Evolutionary conservation across 225 moss, liverwort and hornwort genomes (phyloP).

Genomic region (Bryoerythrophyllum caledonicum): DNA sequence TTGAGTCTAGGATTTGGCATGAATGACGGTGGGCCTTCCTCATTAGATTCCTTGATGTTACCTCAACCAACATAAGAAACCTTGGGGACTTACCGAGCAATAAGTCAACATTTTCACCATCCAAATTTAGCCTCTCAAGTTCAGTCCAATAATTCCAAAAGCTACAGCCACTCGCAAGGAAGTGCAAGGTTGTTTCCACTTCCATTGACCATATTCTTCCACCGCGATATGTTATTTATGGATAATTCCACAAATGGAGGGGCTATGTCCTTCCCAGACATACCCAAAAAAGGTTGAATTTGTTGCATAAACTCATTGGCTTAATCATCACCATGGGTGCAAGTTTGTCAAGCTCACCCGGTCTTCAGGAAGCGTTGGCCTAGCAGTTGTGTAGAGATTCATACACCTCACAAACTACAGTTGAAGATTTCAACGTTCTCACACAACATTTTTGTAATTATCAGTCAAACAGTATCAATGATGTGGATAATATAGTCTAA

Average conservation of each 20-base stretch:
- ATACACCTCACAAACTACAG: no score
- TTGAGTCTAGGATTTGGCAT: neutral
- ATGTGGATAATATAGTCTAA: neutral
- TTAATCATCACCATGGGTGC: neutral
- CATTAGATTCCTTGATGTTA: no score
- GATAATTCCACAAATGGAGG: neutral
- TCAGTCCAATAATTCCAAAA: neutral
- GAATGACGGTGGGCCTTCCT: neutral
- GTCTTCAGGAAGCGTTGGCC: neutral
- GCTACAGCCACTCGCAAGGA: neutral
- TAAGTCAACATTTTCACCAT: neutral
- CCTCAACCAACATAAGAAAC: no score
- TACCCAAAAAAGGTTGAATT: neutral
- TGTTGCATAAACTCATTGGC: neutral
- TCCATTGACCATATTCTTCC: neutral
- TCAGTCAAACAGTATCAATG: neutral
- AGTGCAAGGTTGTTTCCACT: neutral
- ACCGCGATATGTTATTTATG: neutral
- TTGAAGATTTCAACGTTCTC: neutral
- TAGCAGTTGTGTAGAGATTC: neutral
- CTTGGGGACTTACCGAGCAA: neutral
- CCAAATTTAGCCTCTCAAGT: constrained; percentile 3
- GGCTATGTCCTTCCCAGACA: neutral
- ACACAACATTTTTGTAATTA: neutral
- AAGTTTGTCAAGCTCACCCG: neutral